These are phyloP conservation scores for Ceratobasidium sp. DNA, from an alignment of 1,284 basidiomycete species.

Conservation along the genomic window DNA sequence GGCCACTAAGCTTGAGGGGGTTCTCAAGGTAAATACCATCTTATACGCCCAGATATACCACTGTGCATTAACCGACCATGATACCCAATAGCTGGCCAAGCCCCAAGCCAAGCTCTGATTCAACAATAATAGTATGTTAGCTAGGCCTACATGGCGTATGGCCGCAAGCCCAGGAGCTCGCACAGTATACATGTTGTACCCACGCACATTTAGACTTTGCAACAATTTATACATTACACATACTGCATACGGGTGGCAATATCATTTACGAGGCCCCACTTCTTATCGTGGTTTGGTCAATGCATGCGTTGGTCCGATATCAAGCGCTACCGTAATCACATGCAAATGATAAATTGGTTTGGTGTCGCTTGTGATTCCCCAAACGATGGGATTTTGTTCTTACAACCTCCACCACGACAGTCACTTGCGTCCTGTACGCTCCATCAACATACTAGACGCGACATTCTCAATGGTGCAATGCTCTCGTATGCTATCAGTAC, in stretches of 20 bases:
- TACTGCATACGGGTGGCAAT: background rate
- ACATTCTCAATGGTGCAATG: slow-evolving; percentile 27
- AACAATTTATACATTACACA: slow-evolving; percentile 19
- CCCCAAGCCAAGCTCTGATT: slow-evolving; percentile 44
- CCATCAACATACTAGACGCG: background rate
- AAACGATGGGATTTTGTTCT: background rate
- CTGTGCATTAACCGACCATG: background rate
- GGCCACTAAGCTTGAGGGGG: slow-evolving; percentile 82
- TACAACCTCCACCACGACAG: background rate
- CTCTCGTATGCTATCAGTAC: slow-evolving; percentile 31
- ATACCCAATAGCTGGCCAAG: slow-evolving; percentile 37
- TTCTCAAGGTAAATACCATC: slow-evolving; percentile 71
- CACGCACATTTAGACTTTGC: background rate
- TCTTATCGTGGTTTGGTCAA: background rate
- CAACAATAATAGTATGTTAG: background rate
- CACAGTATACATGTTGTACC: background rate
- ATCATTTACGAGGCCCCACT: background rate
- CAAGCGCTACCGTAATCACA: slow-evolving; percentile 24
- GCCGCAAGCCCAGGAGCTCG: background rate
- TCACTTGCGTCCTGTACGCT: background rate
- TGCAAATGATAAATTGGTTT: slow-evolving; percentile 25
- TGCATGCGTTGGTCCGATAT: background rate
- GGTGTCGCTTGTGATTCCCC: slow-evolving; percentile 10
- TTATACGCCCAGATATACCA: background rate
- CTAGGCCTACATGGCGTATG: background rate